Evolutionary conservation across 2,329 filamentous ascomycete genomes (phyloP), one percentile per base, ranked within the genome.

Genomic region (Rhexocercosporidium sp.): DNA sequence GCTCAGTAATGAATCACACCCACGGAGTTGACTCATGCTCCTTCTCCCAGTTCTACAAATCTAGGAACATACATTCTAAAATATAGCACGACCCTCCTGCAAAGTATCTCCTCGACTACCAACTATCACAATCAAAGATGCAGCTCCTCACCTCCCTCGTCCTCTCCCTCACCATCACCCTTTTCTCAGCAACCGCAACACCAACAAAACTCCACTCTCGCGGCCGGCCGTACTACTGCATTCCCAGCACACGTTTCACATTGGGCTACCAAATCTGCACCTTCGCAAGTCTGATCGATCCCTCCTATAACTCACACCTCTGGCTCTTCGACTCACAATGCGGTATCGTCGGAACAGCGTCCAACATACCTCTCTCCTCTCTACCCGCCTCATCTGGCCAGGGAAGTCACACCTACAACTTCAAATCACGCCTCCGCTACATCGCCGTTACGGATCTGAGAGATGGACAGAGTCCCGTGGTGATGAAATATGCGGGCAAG

Each of bases 261-360:
- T n/a, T 57, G 7, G 53, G 53, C 31, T 57, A 57, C 20, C 53
- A 57, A 18, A 57, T 57, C n/a, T 57, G 53, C 11, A 57, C 53
- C 31, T 57, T 57, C 29, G 34, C 53, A 16, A 37, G 31, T 25
- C n/a, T 57, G 18, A 39, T 39, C 18, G 29, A 37, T 18, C 34
- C 29, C 31, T 37, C 53, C n/a, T 22, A 39, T 31, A 37, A 37
- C n/a, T 34, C 53, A 2, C n/a, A 57, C 14, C 53, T 57, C 29
- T 57, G 53, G 53, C 31, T 57, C 29, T 57, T 57, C 31, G 31
- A 57, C 53, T 57, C 53, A 4, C 53, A 57, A 29, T 57, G 53
- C 14, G 31, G 34, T 5, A 57, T 57, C 53, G 31, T 57, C n/a
- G 53, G 53, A 1, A 12, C 53, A 20, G 29, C 53, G 9, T 34